Conservation (phyloP, 106 monocot genomes). For the Chionographis japonica region DNA sequence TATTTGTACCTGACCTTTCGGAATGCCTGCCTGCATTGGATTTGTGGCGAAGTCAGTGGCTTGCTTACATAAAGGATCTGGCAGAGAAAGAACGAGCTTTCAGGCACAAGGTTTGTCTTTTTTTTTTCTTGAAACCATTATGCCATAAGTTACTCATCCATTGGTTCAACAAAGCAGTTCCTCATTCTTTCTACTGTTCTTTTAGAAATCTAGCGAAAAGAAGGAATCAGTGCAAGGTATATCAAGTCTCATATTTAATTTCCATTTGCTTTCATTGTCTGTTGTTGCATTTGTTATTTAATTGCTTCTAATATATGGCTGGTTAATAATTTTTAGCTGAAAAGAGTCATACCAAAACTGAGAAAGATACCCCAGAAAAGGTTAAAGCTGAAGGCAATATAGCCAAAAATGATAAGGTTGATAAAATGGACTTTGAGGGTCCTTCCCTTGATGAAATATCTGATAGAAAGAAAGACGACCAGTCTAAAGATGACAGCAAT, state of each 20-base stretch:
- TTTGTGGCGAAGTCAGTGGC: conserved; percentile 74
- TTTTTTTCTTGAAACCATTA: background rate
- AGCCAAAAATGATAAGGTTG: conserved; percentile 24
- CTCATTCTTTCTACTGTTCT: background rate
- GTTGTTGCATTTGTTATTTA: background rate
- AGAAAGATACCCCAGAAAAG: conserved; percentile 11
- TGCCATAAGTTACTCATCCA: too few species aligned
- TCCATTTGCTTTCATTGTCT: background rate
- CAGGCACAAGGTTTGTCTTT: conserved; percentile 54
- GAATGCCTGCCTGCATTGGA: conserved; percentile 84
- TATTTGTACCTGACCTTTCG: conserved; percentile 79
- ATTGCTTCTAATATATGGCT: background rate
- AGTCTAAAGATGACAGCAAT: conserved; percentile 9
- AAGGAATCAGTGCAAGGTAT: conserved; percentile 47
- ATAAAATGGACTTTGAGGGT: conserved; percentile 3
- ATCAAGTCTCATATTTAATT: background rate
- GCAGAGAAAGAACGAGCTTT: conserved; percentile 35
- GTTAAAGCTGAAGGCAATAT: conserved; percentile 15
- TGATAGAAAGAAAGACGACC: conserved; percentile 15
- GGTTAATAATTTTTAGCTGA: conserved; percentile 17
- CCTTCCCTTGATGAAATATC: background rate
- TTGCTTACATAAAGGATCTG: conserved; percentile 35
- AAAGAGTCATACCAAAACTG: conserved; percentile 15
- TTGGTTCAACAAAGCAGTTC: background rate
- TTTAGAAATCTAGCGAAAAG: conserved; percentile 42